Evolutionary conservation across 495 filamentous ascomycete genomes (phyloP).

Genomic region (Aspergillus taichungensis): DNA sequence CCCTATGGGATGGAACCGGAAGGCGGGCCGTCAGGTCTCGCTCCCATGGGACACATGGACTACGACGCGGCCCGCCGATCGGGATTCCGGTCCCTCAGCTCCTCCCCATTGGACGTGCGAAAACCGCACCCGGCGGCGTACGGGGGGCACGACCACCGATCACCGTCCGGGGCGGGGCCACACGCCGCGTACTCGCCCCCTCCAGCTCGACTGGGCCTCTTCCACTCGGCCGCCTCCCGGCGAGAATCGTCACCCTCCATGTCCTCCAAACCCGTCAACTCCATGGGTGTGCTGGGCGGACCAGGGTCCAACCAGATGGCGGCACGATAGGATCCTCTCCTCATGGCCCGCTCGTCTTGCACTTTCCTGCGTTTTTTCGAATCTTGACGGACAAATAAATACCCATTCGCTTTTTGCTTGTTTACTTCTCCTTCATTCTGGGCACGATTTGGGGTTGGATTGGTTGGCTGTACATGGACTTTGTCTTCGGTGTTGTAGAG

Average conservation of each 20-base stretch:
- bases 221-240: slow-evolving; percentile 22
- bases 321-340: slow-evolving; percentile 17
- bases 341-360: not conserved
- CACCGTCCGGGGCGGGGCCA: slow-evolving; percentile 16
- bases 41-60: slow-evolving; percentile 25
- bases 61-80: slow-evolving; percentile 32
- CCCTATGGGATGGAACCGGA: slow-evolving; percentile 39
- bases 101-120: slow-evolving; percentile 38
- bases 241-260: slow-evolving; percentile 27
- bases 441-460: too few species aligned
- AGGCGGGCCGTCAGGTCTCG: slow-evolving; percentile 15
- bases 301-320: slow-evolving; percentile 29
- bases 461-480: slow-evolving; percentile 8
- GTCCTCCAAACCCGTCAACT: slow-evolving; percentile 25
- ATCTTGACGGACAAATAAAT: too few species aligned
- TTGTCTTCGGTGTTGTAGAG: slow-evolving; percentile 11
- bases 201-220: slow-evolving; percentile 28
- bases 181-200: slow-evolving; percentile 32
- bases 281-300: slow-evolving; percentile 21
- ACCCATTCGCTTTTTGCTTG: too few species aligned
- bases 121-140: slow-evolving; percentile 29
- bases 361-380: not conserved
- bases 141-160: slow-evolving; percentile 20
- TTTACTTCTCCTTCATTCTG: too few species aligned
- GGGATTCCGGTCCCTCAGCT: slow-evolving; percentile 35